phyloP scores from a whole-genome alignment of 768 basidiomycete genomes.

The Mycena pura region DNA sequence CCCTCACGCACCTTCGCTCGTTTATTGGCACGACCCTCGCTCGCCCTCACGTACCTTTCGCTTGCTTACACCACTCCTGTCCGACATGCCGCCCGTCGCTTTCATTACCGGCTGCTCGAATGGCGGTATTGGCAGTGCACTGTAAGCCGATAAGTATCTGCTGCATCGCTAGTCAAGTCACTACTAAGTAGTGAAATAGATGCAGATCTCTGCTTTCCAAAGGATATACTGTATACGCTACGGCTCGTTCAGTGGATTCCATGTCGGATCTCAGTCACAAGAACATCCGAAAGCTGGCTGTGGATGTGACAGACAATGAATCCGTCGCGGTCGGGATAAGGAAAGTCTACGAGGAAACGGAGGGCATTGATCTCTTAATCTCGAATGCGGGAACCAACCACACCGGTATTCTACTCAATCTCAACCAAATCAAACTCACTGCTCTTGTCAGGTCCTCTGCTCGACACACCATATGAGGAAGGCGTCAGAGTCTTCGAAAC shows the following conservation, averaged over 20 bases:
- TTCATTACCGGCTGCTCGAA: slow-evolving; percentile 57
- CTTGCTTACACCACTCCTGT: too few species aligned
- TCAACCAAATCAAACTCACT: background rate
- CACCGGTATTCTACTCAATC: slow-evolving; percentile 33
- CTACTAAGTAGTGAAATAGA: too few species aligned
- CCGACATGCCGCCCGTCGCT: slow-evolving; percentile 44
- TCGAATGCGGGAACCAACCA: slow-evolving; percentile 56
- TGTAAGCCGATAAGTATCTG: slow-evolving; percentile 43
- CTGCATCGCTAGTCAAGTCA: background rate
- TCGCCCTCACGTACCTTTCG: too few species aligned
- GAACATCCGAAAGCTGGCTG: slow-evolving; percentile 41
- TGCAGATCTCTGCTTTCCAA: slow-evolving; percentile 49
- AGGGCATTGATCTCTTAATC: slow-evolving; percentile 57
- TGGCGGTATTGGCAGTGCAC: slow-evolving; percentile 56
- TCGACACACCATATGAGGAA: slow-evolving; percentile 35
- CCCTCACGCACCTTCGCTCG: too few species aligned
- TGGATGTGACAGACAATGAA: slow-evolving; percentile 55
- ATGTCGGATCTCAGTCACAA: slow-evolving; percentile 49
- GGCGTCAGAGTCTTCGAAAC: slow-evolving; percentile 31
- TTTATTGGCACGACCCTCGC: too few species aligned
- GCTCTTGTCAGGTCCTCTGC: slow-evolving; percentile 27
- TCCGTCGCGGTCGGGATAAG: slow-evolving; percentile 44
- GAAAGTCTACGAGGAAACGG: slow-evolving; percentile 48
- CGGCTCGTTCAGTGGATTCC: slow-evolving; percentile 50
- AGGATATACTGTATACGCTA: slow-evolving; percentile 61